A percentile compares a stretch with the other conserved stretches of the same genome.
phyloP scores from a whole-genome alignment of 1,284 basidiomycete genomes.

The Blastosporella zonata region DNA sequence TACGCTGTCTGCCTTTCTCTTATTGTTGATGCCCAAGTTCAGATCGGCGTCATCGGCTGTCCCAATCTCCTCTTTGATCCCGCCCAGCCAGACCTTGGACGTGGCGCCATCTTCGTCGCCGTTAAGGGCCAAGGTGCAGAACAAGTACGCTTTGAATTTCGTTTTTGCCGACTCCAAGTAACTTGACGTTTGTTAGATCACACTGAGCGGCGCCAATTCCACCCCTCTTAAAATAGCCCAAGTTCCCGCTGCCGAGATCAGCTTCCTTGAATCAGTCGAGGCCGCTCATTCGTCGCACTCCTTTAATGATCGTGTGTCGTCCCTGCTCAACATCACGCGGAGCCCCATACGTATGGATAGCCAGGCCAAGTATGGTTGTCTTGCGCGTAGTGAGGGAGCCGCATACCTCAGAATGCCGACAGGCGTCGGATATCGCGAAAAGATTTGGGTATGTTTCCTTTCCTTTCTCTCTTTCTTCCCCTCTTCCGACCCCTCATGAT shows the following conservation, averaged over 20 bases:
- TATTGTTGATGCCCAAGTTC: slow-evolving; percentile 80
- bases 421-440: slow-evolving; percentile 79
- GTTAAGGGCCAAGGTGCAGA: slow-evolving; percentile 79
- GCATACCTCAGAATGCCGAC: slow-evolving; percentile 92
- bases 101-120: slow-evolving; percentile 83
- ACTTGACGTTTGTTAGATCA: slow-evolving; percentile 28
- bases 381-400: slow-evolving; percentile 86
- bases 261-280: slow-evolving; percentile 92
- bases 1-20: slow-evolving; percentile 96
- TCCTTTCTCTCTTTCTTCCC: neutral
- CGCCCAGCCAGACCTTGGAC: slow-evolving; percentile 54
- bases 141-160: slow-evolving; percentile 47
- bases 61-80: slow-evolving; percentile 83
- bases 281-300: slow-evolving; percentile 88
- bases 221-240: slow-evolving; percentile 47
- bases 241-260: slow-evolving; percentile 47
- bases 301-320: slow-evolving; percentile 76
- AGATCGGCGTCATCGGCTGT: slow-evolving; percentile 92
- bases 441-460: slow-evolving; percentile 73
- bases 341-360: slow-evolving; percentile 90
- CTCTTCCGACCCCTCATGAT: slow-evolving; percentile 1
- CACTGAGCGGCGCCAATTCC: slow-evolving; percentile 41
- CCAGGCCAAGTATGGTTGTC: slow-evolving; percentile 93
- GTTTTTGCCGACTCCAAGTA: slow-evolving; percentile 6
- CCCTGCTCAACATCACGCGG: slow-evolving; percentile 65